Evolutionary conservation across 1,284 basidiomycete species (phyloP).

Genomic region (Leccinum griseonigrum): DNA sequence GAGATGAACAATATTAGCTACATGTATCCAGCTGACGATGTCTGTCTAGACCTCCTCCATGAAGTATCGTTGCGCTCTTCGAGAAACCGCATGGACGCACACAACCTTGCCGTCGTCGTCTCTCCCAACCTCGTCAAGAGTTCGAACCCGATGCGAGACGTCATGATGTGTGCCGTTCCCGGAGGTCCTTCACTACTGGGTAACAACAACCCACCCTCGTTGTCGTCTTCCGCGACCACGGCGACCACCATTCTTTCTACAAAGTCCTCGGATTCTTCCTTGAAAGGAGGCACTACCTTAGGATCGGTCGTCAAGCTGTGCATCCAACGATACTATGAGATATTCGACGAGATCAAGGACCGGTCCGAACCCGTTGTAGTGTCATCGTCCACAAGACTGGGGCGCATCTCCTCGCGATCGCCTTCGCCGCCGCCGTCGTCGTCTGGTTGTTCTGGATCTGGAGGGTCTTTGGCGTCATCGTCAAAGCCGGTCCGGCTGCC

Average conservation of each 20-base stretch:
- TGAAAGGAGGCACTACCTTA: conserved; percentile 57
- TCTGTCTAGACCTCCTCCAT: conserved; percentile 66
- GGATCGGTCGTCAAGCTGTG: conserved; percentile 73
- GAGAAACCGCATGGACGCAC: conserved; percentile 77
- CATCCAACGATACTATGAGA: conserved; percentile 79
- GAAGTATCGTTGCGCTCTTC: conserved; percentile 66
- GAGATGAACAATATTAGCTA: conserved; percentile 33
- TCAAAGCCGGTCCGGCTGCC: conserved; percentile 20
- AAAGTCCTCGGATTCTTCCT: conserved; percentile 23
- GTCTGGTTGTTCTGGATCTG: conserved; percentile 8
- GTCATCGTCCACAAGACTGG: background rate
- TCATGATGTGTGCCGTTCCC: conserved; percentile 67
- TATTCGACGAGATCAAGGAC: conserved; percentile 77
- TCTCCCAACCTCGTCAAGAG: conserved; percentile 76
- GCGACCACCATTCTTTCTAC: conserved; percentile 18
- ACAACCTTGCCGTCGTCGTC: conserved; percentile 77
- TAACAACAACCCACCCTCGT: conserved; percentile 9
- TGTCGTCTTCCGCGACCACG: conserved; percentile 23
- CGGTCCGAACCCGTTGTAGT: conserved; percentile 54
- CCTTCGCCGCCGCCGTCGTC: conserved; percentile 22
- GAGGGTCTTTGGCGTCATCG: conserved; percentile 28
- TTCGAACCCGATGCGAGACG: conserved; percentile 64
- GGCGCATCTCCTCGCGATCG: conserved; percentile 19
- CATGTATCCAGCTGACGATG: conserved; percentile 12
- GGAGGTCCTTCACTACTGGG: conserved; percentile 35